Evolutionary conservation across 2,329 filamentous ascomycete species (phyloP).

Genomic region (Pseudophaeomoniella oleicola): DNA sequence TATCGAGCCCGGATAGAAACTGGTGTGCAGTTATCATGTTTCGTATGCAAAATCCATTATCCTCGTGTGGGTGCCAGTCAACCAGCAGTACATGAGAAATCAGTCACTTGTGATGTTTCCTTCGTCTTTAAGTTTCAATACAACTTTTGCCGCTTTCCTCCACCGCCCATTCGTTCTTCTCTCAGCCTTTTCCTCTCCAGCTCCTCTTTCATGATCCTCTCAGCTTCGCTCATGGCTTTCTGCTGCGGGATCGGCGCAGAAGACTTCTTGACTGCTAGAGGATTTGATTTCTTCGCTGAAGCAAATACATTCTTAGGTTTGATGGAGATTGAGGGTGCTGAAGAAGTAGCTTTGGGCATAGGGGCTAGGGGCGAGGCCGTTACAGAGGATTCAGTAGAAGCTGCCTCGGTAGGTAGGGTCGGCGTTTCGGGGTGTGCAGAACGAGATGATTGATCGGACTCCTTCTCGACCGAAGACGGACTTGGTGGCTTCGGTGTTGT

Average conservation of each 20-base stretch:
- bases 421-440: slow-evolving; percentile 6
- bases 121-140: slow-evolving; percentile 28
- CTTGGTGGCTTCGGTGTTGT: slow-evolving; percentile 13
- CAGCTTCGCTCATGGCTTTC: slow-evolving; percentile 70
- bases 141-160: slow-evolving; percentile 20
- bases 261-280: slow-evolving; percentile 50
- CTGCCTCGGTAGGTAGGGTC: not conserved
- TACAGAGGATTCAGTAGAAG: slow-evolving; percentile 1
- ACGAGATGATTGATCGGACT: slow-evolving; percentile 8
- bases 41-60: too few species aligned
- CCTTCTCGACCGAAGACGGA: slow-evolving; percentile 7
- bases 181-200: slow-evolving; percentile 52
- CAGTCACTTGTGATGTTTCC: too few species aligned
- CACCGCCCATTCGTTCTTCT: slow-evolving; percentile 6
- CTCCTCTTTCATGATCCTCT: slow-evolving; percentile 79
- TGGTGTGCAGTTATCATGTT: too few species aligned
- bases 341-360: slow-evolving; percentile 18
- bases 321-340: slow-evolving; percentile 39
- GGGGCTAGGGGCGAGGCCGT: slow-evolving; percentile 6
- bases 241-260: slow-evolving; percentile 46
- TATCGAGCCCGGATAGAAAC: too few species aligned
- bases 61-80: too few species aligned
- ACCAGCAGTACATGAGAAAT: too few species aligned
- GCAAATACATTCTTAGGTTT: slow-evolving; percentile 66
- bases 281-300: slow-evolving; percentile 49